Base-by-base conservation (phyloP, 371 early-diverging fungal genomes). In the Rhizomucor miehei region DNA sequence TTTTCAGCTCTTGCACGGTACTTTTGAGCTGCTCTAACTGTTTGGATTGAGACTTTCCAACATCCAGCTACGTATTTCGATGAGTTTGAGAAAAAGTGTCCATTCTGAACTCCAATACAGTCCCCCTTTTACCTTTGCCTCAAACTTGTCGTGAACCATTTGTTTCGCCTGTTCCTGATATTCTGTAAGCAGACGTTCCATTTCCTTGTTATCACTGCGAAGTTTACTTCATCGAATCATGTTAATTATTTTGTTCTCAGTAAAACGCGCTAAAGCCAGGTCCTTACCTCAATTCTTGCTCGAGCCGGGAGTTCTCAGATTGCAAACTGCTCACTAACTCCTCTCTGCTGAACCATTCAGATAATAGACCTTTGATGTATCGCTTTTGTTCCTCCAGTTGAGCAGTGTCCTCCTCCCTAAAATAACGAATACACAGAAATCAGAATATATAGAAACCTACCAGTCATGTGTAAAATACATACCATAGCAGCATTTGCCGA, bases 401-500 rank as follows among this genome's bases (percentile, higher is more conserved):
- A 5, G 60, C 58, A 0, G 69, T 68, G 48, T 76, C 71, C 50
- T 66, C 62, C 46, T 76, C 71, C 69, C 57, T 62, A 53, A 10
- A 12, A 38, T 16, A n/a, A n/a, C n/a, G 14, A 20, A 5, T n/a
- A 20, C 36, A 37, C 20, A 10, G 20, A 19, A 14, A 23, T 35
- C 1, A 12, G 13, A 6, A 9, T n/a, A n/a, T 21, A 37, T 48
- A 34, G 24, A n/a, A n/a, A n/a, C n/a, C n/a, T n/a, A n/a, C n/a
- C n/a, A n/a, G n/a, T n/a, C n/a, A n/a, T n/a, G n/a, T n/a, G n/a
- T n/a, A n/a, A n/a, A 13, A 39, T 13, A 25, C 48, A 40, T 73
- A 73, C 79, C 84, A 85, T 4, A 82, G 60, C 3, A 82, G 47
- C 58, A 85, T 71, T 52, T 84, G 79, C 14, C 79, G 75, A 1